Base-by-base conservation (phyloP, 345 rosid species). In the Anastatica hierochuntica region DNA sequence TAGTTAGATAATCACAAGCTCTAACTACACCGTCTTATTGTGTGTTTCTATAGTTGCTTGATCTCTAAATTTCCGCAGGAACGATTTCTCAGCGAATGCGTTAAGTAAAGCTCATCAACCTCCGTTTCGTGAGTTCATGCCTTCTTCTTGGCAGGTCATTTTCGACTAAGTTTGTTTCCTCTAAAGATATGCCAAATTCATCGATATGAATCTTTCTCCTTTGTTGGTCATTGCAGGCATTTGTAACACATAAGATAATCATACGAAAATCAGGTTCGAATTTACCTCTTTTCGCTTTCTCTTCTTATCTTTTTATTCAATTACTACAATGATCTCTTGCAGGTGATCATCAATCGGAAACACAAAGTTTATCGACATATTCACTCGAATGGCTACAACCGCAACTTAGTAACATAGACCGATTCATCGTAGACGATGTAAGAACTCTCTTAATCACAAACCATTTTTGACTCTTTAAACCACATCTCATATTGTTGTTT, bases 141-240 rank as follows among this genome's bases (percentile, higher is more conserved):
- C 97, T 43, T 77, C 79, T 66, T 69, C 74, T 49, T 89, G 95
- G 97, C 95, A 83, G 90, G 96, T 86, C 59, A 56, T 49, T 13
- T 50, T 41, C 17, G 11, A 34, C 17, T 33, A 1, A 13, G 12
- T 33, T 14, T 8, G 7, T 6, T 24, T 2, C 6, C 2, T 10
- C 36, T 10, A 26, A 33, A 43, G 6, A 24, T 57, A 24, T 30
- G 15, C 56, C 6, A 10, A 3, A 37, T 13, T 46, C 8, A 34
- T 31, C 0, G 4, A 14, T 30, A 14, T n/a, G n/a, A n/a, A 38
- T 37, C 31, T 20, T 67, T 70, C 21, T 35, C 17, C 24, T 7
- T 24, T 14, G 35, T 44, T 16, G 1, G 16, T 27, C 40, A 49
- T 14, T 79, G 77, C 85, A 86, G 89, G 68, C 80, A 18, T 74